phyloP scores from a whole-genome alignment of 164 flowering plant genomes.

The Protea cynaroides region DNA sequence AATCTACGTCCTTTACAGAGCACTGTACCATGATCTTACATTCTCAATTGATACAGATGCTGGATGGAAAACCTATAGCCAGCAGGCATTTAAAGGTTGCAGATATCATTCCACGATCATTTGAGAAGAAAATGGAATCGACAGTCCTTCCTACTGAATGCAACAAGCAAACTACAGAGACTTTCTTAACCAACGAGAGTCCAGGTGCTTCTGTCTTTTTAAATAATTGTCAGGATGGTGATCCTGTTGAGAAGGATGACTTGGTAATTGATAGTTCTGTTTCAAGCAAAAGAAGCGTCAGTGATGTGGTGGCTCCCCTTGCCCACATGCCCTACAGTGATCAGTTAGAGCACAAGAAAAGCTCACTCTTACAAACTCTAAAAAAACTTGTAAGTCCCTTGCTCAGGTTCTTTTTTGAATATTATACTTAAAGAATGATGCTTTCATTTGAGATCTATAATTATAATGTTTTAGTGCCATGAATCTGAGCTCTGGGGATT shows the following conservation, averaged over 20 bases:
- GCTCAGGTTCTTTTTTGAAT: background rate
- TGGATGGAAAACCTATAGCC: slow-evolving; percentile 66
- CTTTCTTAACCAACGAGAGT: slow-evolving; percentile 12
- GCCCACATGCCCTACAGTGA: slow-evolving; percentile 76
- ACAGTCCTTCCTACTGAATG: slow-evolving; percentile 16
- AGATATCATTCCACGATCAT: slow-evolving; percentile 63
- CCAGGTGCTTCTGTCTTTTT: slow-evolving; percentile 13
- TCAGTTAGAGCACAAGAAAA: slow-evolving; percentile 86
- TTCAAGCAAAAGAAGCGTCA: slow-evolving; percentile 49
- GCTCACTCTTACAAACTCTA: slow-evolving; percentile 53
- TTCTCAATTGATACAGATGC: slow-evolving; percentile 31
- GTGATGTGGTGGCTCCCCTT: slow-evolving; percentile 87
- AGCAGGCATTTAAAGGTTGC: slow-evolving; percentile 69
- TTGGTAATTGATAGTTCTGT: slow-evolving; percentile 17
- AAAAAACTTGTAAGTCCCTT: slow-evolving; percentile 60
- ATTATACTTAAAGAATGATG: background rate
- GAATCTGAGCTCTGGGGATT: slow-evolving; percentile 10
- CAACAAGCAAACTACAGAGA: slow-evolving; percentile 8
- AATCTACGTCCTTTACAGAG: background rate
- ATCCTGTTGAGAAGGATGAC: slow-evolving; percentile 17
- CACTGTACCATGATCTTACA: background rate
- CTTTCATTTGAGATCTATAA: background rate
- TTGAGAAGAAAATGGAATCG: slow-evolving; percentile 38
- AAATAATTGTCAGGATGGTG: slow-evolving; percentile 23
- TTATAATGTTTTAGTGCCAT: background rate